These are phyloP conservation scores for Inga leiocalycina DNA, from an alignment of 306 rosid species.

Conservation along the genomic window DNA sequence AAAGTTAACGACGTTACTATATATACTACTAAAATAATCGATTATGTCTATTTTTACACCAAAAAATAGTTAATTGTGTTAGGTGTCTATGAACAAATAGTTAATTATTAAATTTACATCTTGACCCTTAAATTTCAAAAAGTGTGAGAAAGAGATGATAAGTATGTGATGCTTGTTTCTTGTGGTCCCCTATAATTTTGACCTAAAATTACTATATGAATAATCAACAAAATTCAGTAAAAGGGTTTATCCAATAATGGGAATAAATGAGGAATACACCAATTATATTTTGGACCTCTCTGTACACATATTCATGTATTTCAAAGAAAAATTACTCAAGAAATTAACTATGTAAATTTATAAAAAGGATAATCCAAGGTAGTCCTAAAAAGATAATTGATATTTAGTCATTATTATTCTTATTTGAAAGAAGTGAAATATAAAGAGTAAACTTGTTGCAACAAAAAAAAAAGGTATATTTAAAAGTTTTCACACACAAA, in stretches of 20 bases:
- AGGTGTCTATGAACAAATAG: too few species aligned
- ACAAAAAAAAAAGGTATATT: neutral
- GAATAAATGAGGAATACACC: neutral
- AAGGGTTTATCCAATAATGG: neutral
- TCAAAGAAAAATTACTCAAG: neutral
- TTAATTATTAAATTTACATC: too few species aligned
- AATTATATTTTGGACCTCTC: neutral
- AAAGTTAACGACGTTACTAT: too few species aligned
- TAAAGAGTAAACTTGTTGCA: neutral
- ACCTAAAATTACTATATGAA: conserved; percentile 19
- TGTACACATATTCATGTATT: neutral
- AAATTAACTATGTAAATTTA: neutral
- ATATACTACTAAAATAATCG: too few species aligned
- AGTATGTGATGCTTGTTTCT: conserved; percentile 21
- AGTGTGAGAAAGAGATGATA: conserved; percentile 25
- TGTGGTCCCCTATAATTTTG: conserved; percentile 14
- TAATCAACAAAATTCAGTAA: neutral
- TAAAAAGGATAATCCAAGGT: neutral
- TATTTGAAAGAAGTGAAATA: too few species aligned
- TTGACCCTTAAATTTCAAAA: neutral
- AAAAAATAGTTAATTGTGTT: too few species aligned
- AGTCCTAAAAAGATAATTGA: neutral
- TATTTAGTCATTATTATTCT: neutral
- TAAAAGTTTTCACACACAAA: neutral
- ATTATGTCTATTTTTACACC: too few species aligned